phyloP scores from a whole-genome alignment of 495 filamentous ascomycete species.

The Xanthoparmelia taractica region DNA sequence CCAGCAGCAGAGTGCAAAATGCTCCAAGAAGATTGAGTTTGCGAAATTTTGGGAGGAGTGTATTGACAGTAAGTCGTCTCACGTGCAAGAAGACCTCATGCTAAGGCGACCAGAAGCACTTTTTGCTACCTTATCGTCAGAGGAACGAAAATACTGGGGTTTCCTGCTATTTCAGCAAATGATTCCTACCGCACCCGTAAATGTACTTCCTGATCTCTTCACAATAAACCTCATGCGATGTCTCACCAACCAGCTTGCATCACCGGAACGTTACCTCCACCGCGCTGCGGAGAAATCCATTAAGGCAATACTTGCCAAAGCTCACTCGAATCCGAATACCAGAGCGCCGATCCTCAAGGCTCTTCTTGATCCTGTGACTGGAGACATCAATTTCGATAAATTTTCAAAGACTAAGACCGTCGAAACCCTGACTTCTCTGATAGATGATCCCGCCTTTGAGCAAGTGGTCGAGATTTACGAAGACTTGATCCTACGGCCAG shows the following conservation, averaged over 20 bases:
- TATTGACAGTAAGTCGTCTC: conserved; percentile 63
- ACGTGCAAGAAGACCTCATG: conserved; percentile 1
- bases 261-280: conserved; percentile 80
- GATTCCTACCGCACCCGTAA: conserved; percentile 43
- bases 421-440: conserved; percentile 60
- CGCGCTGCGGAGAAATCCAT: conserved; percentile 65
- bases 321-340: conserved; percentile 53
- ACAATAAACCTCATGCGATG: conserved; percentile 75
- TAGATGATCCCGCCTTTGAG: conserved; percentile 39
- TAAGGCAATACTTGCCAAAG: conserved; percentile 58
- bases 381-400: conserved; percentile 73
- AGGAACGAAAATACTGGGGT: conserved; percentile 83
- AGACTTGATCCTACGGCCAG: conserved; percentile 35
- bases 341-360: conserved; percentile 53
- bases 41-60: conserved; percentile 79
- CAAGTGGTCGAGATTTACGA: conserved; percentile 39
- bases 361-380: conserved; percentile 55
- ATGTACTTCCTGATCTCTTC: conserved; percentile 54
- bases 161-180: conserved; percentile 76
- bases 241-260: conserved; percentile 77
- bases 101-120: conserved; percentile 53
- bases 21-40: conserved; percentile 44
- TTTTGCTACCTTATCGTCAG: conserved; percentile 70
- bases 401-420: conserved; percentile 83
- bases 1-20: conserved; percentile 26